Base-by-base conservation (phyloP, 495 filamentous ascomycete species). In the Hypomontagnella monticulosa region DNA sequence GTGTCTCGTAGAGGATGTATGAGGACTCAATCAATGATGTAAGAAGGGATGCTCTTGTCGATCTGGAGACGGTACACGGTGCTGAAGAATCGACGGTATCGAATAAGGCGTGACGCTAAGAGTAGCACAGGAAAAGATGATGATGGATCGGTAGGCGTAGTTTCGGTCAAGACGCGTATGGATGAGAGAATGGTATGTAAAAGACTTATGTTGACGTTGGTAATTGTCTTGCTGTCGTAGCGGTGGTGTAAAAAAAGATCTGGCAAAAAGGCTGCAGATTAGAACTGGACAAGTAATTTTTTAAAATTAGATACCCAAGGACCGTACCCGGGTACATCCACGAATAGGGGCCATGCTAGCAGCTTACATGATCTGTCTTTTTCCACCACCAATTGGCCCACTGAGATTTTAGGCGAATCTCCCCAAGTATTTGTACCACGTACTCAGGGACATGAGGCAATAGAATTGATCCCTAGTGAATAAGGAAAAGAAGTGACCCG, bases 241-340 rank as follows among this genome's bases (percentile, higher is more conserved):
- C 51, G 33, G 33, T 41, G 41, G 40, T 33, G 33, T 15, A 63
- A 46, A 46, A 48, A 49, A 57, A 57, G 55, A 63, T 63, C 59
- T 63, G 49, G 23, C 34, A 58, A 68, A 58, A 58, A 58, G 20
- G 58, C 27, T 38, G 3, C 37, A 54, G 27, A 49, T 63, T 56
- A 68, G 23, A 54, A 63, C 8, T 50, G 50, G 49, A 58, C 65
- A 59, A 56, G 42, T 58, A 63, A 15, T 54, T 59, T 63, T 63
- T 63, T 63, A 59, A 68, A 68, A 68, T 68, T 68, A 68, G 58
- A 63, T 57, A 46, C 52, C 38, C 48, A 11, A 43, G 44, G 30
- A 20, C 33, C n/a, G n/a, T n/a, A n/a, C n/a, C n/a, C 27, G 58
- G 65, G n/a, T 51, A 42, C 47, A 54, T 55, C 59, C 20, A 68